A percentile compares a stretch with the other conserved stretches of the same genome.
Evolutionary conservation across 2,329 filamentous ascomycete species (phyloP).

Genomic region (Aspergillus sp.): DNA sequence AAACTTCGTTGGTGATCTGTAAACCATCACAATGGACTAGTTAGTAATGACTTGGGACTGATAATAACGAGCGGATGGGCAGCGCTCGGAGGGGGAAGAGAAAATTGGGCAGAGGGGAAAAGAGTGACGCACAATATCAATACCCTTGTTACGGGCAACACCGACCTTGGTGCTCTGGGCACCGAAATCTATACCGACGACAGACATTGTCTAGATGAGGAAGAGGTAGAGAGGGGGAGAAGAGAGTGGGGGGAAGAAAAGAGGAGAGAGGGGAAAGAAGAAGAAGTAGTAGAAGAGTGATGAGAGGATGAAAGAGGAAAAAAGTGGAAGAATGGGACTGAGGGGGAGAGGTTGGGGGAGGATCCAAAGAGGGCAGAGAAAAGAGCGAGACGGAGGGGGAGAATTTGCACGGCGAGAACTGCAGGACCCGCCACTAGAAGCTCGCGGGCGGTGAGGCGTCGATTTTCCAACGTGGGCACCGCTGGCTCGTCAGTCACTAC

Average conservation of each 20-base stretch:
- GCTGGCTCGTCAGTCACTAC: conserved; percentile 23
- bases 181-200: conserved; percentile 88
- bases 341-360: conserved; percentile 15
- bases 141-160: conserved; percentile 96
- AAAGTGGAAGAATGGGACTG: conserved; percentile 6
- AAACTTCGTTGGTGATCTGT: conserved; percentile 99
- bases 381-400: conserved; percentile 32
- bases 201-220: conserved; percentile 54
- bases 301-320: conserved; percentile 9
- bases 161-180: conserved; percentile 96
- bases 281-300: conserved; percentile 2
- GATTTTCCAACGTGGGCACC: conserved; percentile 22
- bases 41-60: conserved; percentile 16
- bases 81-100: conserved; percentile 10
- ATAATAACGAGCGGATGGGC: background rate
- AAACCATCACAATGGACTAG: conserved; percentile 15
- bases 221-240: conserved; percentile 20
- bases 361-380: conserved; percentile 15
- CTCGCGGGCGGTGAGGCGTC: conserved; percentile 31
- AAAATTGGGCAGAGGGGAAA: conserved; percentile 24
- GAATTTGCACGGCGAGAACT: conserved; percentile 35
- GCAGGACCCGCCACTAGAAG: conserved; percentile 31
- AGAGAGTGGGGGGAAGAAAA: conserved; percentile 22
- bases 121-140: conserved; percentile 79
- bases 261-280: conserved; percentile 19